Base-by-base conservation (phyloP, 2,329 filamentous ascomycete species). In the Hymenotorrendiella dingleyae region DNA sequence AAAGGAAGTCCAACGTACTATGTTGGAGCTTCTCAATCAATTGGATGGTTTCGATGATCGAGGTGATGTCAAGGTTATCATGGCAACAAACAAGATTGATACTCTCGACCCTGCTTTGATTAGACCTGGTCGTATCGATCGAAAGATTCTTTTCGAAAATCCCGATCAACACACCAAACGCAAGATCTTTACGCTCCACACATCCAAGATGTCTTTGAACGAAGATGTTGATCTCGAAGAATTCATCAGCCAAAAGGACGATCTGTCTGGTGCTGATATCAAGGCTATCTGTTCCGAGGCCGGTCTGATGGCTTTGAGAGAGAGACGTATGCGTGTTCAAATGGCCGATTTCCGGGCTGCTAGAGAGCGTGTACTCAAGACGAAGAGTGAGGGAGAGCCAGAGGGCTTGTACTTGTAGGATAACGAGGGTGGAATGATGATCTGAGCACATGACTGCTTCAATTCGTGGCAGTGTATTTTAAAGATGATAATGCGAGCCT, bases 21-120 rank as follows among this genome's bases (percentile, higher is more conserved):
- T 98, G 93, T 72, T 98, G 66, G 93, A 98, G 63, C 78, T 98
- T 42, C 82, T 98, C 30, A 98, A 98, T 68, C 93, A 98, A 71
- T 82, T 98, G 7, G 93, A 98, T 64, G 93, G 93, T 59, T 98
- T 98, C 69, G 93, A 98, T 62, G 94, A 98, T 66, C 86, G 93
- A 48, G 94, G 93, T 56, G 93, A 98, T 63, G 91, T 98, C 67
- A 98, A 98, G 74, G 93, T 98, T 49, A 91, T 98, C 66, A 97
- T 98, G 90, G 94, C 93, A 10, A 98, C 93, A 54, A 98, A 98
- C 81, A 98, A 98, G 79, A 98, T 98, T 55, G 94, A 98, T 56
- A 94, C 88, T 4, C 76, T 98, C 21, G 94, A 98, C 62, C 93
- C 93, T 42, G 93, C 93, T 14, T 74, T 98, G 55, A 98, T 98